phyloP scores from a whole-genome alignment of 768 basidiomycete genomes.

The Rhodotorula babjevae region DNA sequence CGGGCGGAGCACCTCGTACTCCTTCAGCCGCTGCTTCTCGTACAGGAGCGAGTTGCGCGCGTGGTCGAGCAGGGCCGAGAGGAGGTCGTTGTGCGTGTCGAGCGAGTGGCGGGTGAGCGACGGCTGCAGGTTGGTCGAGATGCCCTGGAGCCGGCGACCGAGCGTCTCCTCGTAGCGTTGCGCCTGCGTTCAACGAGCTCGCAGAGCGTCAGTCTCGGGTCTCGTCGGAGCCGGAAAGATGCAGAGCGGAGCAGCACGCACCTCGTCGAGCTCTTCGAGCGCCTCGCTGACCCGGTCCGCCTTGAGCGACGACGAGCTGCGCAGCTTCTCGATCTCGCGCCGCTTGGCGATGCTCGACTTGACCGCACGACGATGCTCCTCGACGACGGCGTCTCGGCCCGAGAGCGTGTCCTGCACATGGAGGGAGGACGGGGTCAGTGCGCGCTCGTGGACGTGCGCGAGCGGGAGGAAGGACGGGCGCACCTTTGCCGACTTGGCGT shows the following conservation, averaged over 20 bases:
- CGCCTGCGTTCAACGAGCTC: constrained; percentile 56
- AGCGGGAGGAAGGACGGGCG: neutral
- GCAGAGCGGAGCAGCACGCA: constrained; percentile 45
- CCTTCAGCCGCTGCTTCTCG: constrained; percentile 78
- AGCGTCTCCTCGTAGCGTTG: constrained; percentile 82
- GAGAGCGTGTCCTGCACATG: constrained; percentile 64
- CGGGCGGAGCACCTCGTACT: constrained; percentile 73
- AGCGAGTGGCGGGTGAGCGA: constrained; percentile 78
- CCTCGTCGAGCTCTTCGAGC: constrained; percentile 87
- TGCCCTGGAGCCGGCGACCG: constrained; percentile 78
- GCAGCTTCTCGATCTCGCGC: constrained; percentile 80
- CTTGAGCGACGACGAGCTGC: constrained; percentile 70
- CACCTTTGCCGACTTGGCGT: constrained; percentile 86
- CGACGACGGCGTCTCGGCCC: constrained; percentile 82
- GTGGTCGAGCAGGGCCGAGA: constrained; percentile 83
- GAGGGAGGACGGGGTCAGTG: neutral
- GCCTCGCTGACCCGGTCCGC: constrained; percentile 85
- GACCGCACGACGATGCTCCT: constrained; percentile 89
- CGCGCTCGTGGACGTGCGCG: neutral
- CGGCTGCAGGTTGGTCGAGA: constrained; percentile 85
- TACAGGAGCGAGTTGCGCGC: constrained; percentile 86
- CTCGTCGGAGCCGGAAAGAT: neutral
- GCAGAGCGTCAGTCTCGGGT: neutral
- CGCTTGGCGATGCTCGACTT: constrained; percentile 91
- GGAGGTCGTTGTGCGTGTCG: constrained; percentile 84